A percentile compares a stretch with the other conserved stretches of the same genome.
Conservation (phyloP, 2,329 filamentous ascomycete species). For the Epichloe festucae region DNA sequence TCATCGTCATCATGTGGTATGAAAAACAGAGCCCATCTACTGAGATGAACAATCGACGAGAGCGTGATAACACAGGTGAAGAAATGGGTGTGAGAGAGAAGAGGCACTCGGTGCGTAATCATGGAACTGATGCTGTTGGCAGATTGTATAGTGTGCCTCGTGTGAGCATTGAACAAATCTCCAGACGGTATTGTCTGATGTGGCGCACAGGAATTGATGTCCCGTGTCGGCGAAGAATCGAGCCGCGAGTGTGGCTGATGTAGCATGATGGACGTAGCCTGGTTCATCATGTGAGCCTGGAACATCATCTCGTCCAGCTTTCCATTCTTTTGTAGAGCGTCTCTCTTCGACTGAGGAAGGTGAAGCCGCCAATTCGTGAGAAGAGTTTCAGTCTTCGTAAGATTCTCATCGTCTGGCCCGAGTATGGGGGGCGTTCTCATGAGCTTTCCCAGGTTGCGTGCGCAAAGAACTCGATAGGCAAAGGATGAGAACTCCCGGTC, state of each 20-base stretch:
- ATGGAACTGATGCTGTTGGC: conserved; percentile 66
- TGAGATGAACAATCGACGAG: conserved; percentile 69
- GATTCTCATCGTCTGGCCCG: conserved; percentile 39
- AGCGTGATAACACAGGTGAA: conserved; percentile 71
- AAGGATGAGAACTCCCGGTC: conserved; percentile 69
- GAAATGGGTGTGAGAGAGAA: conserved; percentile 72
- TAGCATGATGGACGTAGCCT: conserved; percentile 56
- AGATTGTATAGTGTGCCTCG: conserved; percentile 66
- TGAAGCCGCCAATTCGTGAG: conserved; percentile 68
- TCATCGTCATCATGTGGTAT: conserved; percentile 49
- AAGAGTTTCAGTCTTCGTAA: conserved; percentile 37
- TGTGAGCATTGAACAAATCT: conserved; percentile 51
- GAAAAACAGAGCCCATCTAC: conserved; percentile 59
- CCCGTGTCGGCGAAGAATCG: conserved; percentile 44
- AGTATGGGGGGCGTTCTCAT: conserved; percentile 43
- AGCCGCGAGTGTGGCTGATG: conserved; percentile 71
- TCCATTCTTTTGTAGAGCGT: conserved; percentile 56
- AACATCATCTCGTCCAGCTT: conserved; percentile 82
- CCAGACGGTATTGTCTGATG: conserved; percentile 37
- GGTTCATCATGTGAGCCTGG: conserved; percentile 70
- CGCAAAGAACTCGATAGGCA: conserved; percentile 70
- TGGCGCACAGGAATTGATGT: conserved; percentile 54
- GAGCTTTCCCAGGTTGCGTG: conserved; percentile 65
- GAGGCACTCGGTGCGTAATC: conserved; percentile 57
- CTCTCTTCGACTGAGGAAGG: conserved; percentile 57